Evolutionary conservation across 768 basidiomycete genomes (phyloP), one percentile per base, ranked within the genome.

Genomic region (Gymnopilus junonius): DNA sequence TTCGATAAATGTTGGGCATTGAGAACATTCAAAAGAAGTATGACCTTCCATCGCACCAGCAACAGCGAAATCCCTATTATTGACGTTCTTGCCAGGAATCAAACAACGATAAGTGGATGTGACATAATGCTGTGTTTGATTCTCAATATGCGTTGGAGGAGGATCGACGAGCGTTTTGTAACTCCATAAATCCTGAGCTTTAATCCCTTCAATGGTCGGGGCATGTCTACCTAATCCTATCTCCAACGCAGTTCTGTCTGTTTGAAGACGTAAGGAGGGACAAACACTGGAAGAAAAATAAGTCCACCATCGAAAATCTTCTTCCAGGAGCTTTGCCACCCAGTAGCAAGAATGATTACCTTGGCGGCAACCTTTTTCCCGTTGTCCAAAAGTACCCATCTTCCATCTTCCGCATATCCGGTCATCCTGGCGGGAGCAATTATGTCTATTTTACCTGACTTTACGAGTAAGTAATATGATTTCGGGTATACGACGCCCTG

Each of bases 21-120:
- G 2, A 14, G 17, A n/a, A 87, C 88, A 62, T 14, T 6, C 12
- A 5, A 27, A 25, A n/a, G 31, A 42, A 7, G 45, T n/a, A 29
- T 34, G n/a, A n/a, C n/a, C n/a, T n/a, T n/a, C 88, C 27, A 84
- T 66, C 14, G 86, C 84, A 17, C 87, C 87, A 48, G 86, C 87
- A 53, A 89, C 79, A 1, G 86, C 87, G 60, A 90, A 86, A 69
- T 90, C 87, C 8, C 82, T 76, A 5, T 74, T 74, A 2, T 69
- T 17, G 54, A 89, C 80, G 65, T 85, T 87, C 65, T 83, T 84
- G 3, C 83, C 84, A 0, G 88, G 88, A 14, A 90, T 79, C 1
- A 89, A 68, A 5, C 87, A 87, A 8, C 87, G 79, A 67, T 88
- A 85, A 3, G 89, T 78, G 0, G 82, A 81, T 0, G 83, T 78